Conservation (phyloP, 331 rosid genomes). For the Arachis monticola region DNA sequence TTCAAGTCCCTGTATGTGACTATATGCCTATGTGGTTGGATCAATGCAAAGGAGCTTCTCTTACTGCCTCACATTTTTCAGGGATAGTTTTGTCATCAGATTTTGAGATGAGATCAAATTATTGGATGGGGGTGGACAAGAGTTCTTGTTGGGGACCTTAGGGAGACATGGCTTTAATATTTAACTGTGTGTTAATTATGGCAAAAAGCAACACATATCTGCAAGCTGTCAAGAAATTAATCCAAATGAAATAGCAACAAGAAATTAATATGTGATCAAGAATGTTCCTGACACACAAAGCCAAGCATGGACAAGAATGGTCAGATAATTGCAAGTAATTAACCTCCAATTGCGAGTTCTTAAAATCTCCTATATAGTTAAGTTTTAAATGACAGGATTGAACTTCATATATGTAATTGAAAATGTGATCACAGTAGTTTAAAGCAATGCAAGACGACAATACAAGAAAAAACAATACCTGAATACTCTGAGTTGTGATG, state of each 20-base stretch:
- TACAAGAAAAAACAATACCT: conserved; percentile 32
- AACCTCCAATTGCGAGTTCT: neutral
- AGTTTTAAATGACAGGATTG: neutral
- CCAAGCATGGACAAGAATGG: conserved; percentile 6
- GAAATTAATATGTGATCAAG: conserved; percentile 6
- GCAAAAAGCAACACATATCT: conserved; percentile 12
- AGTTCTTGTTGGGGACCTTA: conserved; percentile 27
- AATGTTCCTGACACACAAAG: neutral
- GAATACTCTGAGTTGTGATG: conserved; percentile 16
- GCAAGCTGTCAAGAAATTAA: neutral
- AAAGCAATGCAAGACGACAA: neutral
- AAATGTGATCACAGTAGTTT: neutral
- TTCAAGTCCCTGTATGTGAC: too few species aligned
- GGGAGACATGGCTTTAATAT: conserved; percentile 16
- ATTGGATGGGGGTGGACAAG: neutral
- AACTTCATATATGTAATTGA: neutral
- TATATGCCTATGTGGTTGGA: neutral
- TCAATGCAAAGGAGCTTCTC: neutral
- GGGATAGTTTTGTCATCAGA: conserved; percentile 41
- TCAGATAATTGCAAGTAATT: neutral
- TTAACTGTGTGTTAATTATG: conserved; percentile 37
- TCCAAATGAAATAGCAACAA: neutral
- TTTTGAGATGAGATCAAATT: conserved; percentile 27
- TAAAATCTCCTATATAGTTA: neutral
- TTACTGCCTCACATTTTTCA: conserved; percentile 30